Base-by-base conservation (phyloP, 257 asterid species). In the Parsonsia alboflavescens region DNA sequence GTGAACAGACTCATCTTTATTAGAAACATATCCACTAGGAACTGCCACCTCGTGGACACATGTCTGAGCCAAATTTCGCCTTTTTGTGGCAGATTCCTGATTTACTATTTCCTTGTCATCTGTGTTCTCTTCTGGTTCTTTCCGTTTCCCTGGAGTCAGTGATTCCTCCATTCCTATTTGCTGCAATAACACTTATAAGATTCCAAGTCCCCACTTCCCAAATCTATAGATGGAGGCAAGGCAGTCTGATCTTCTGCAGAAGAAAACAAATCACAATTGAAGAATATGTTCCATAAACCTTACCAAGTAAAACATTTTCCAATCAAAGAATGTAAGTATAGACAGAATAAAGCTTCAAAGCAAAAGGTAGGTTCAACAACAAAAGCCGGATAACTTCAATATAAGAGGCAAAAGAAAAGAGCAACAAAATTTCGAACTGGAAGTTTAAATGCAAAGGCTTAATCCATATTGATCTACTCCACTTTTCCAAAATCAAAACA, bases 41-140 rank as follows among this genome's bases (percentile, higher is more conserved):
- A 92, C 91, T 36, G 98, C 98, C 65, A 95, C 99, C 87, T 95
- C 98, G 73, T 95, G 99, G 39, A 95, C 96, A 46, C 99, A 95
- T 49, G 96, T 87, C 39, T 92, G 77, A 8, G 90, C 73, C 74
- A 88, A 68, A 68, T 46, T 89, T 19, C 83, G 85, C 86, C 82
- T 84, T 85, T 90, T 90, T 0, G 90, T 13, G 12, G 83, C 82
- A 11, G 86, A 82, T 28, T 88, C 91, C 72, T 74, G 86, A 48
- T 22, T 77, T 10, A 56, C 77, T 28, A 6, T 66, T 73, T 89
- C 87, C 68, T 76, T 67, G 44, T 67, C 80, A 61, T 79, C 82
- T 42, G 69, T 75, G 46, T 72, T 77, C 61, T 83, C 88, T 74
- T 86, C 94, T 11, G 83, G 85, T 64, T 80, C 84, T 76, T 91